Base-by-base conservation (phyloP, 1,284 basidiomycete species). In the Sanghuangporus weigelae region DNA sequence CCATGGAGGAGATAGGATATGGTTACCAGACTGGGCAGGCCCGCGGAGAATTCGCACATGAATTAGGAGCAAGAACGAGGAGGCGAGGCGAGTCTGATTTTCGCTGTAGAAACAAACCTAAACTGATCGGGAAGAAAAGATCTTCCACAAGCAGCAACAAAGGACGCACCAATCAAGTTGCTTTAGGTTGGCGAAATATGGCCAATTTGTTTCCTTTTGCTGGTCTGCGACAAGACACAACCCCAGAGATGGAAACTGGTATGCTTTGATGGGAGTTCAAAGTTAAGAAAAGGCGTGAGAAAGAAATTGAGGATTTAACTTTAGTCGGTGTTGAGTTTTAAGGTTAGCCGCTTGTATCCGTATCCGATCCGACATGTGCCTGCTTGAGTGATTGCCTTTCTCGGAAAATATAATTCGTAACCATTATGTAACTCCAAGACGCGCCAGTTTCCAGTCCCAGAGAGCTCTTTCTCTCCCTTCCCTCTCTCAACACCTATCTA, bases 301-400 rank as follows among this genome's bases (percentile, higher is more conserved):
- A 49, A 21, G 3, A 35, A 59, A 54, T 54, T 54, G 53, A 54
- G 53, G 53, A 54, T 54, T 54, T 54, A 54, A 54, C 53, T 59
- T 57, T 59, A 48, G 57, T 59, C 57, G 46, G 23, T 23, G 44
- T 59, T 59, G 46, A 48, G 46, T 48, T 59, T 59, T 59, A 48
- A 59, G 46, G 57, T 59, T 46, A 49, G 57, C 46, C 57, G 57
- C 53, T 54, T 54, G 53, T 38, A 54, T 31, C 26, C 26, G 53
- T 38, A 54, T 31, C 26, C 26, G 26, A 31, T 36, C 53, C 53
- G 53, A 54, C 31, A 54, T 54, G 53, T 54, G 53, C 53, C 53
- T 54, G 53, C 48, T 31, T 31, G 26, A 31, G 26, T 31, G 26
- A 31, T 54, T 54, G 26, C 53, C 35, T 19, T 36, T 54, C 31